Evolutionary conservation across 495 filamentous ascomycete species (phyloP), one percentile per base, ranked within the genome.

Genomic region (Thozetella sp.): DNA sequence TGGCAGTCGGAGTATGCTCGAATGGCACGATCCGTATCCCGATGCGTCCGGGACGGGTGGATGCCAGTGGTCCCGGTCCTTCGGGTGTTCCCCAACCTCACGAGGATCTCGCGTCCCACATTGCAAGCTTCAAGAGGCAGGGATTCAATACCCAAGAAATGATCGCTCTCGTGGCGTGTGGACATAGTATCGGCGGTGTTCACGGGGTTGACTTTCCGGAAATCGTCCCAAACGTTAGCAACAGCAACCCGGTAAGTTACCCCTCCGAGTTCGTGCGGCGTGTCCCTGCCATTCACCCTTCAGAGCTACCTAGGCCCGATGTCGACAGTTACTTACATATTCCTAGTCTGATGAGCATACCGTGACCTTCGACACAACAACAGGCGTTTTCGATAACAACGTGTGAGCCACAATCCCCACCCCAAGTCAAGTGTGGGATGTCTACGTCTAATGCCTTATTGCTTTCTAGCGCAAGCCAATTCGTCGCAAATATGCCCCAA

Each of bases 21-120:
- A 51, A 52, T 19, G 79, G 80, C 17, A 80, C 79, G 3, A 70
- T 70, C 4, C 55, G 62, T 3, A 58, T 82, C 10, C 69, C 72
- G 17, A 65, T 78, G 22, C 65, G 66, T 27, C 72, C 59, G 55
- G 79, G 79, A 6, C 65, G 76, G 22, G 65, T 73, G 2, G 79
- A 82, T 67, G 79, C 76, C 45, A 72, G 70, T 24, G 70, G 56
- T 25, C 67, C 76, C 25, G 79, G 78, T 13, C 68, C 71, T 30
- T 19, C 62, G 13, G 78, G 79, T 23, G 76, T 80, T 2, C 79
- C 79, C 4, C 57, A 68, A 27, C 76, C 78, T 11, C 15, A 58
- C 0, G 51, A 69, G 52, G 48, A 40, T 34, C 26, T 69, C 0
- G 48, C 25, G 3, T 37, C 54, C 4, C 53, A 61, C 19, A 60